Percentiles rank a stretch among this genome's conserved stretches.
Conservation (phyloP, 176 grass and related monocot species). For the Eleusine indica region DNA sequence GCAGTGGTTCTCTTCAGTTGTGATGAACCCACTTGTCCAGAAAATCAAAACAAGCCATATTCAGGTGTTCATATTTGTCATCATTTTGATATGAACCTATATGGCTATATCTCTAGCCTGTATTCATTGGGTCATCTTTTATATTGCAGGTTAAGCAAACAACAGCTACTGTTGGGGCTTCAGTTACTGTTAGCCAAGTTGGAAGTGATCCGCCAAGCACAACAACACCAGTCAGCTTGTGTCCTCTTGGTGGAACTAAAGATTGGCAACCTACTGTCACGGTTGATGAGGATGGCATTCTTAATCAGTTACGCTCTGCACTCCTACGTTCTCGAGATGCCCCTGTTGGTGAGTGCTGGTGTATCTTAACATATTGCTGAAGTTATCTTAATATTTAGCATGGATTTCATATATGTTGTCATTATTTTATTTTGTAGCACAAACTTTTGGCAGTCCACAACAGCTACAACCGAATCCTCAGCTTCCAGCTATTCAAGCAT, state of each 20-base stretch:
- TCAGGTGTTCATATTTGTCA: constrained; percentile 58
- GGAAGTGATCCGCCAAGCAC: constrained; percentile 68
- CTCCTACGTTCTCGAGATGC: constrained; percentile 72
- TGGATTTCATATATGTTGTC: constrained; percentile 7
- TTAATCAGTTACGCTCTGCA: constrained; percentile 63
- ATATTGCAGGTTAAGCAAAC: constrained; percentile 86
- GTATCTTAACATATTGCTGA: constrained; percentile 22
- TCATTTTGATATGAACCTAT: constrained; percentile 16
- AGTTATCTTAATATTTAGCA: constrained; percentile 15
- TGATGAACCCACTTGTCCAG: constrained; percentile 73
- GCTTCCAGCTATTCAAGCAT: constrained; percentile 79
- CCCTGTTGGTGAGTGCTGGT: constrained; percentile 59
- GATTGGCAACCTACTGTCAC: constrained; percentile 85
- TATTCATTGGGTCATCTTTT: constrained; percentile 30
- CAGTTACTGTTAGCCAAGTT: constrained; percentile 86
- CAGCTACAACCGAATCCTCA: constrained; percentile 62
- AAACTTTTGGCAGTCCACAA: constrained; percentile 61
- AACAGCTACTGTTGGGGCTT: constrained; percentile 60
- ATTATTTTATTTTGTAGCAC: constrained; percentile 54
- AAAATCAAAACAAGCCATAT: constrained; percentile 87
- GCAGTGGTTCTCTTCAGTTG: constrained; percentile 92
- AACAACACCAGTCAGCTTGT: constrained; percentile 56
- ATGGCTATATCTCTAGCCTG: not conserved
- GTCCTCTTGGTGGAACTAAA: constrained; percentile 71
- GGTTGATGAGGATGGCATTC: constrained; percentile 82